A percentile compares a stretch with the other conserved stretches of the same genome.
These are phyloP conservation scores for Citrullus colocynthis DNA, from an alignment of 306 rosid species.

Conservation along the genomic window DNA sequence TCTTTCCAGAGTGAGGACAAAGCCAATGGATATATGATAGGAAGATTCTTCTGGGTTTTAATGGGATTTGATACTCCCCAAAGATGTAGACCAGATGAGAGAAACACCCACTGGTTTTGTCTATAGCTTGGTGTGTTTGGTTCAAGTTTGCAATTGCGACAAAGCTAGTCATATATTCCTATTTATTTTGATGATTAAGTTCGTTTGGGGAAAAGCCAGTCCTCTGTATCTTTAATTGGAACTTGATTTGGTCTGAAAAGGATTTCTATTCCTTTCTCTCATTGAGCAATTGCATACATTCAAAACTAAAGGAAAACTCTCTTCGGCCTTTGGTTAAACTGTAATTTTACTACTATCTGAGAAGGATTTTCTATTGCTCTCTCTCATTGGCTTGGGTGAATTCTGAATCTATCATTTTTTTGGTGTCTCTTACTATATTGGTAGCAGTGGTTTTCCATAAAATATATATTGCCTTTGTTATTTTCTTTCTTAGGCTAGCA, in stretches of 20 bases:
- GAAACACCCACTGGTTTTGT: not conserved
- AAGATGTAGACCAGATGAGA: not conserved
- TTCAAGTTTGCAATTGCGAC: not conserved
- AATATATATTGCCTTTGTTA: slow-evolving; percentile 4
- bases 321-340: not conserved
- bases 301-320: not conserved
- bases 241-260: not conserved
- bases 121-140: not conserved
- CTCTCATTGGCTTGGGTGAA: not conserved
- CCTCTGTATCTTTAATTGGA: not conserved
- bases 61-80: not conserved
- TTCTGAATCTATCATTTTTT: not conserved
- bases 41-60: not conserved
- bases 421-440: not conserved
- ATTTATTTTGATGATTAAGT: not conserved
- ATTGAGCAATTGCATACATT: not conserved
- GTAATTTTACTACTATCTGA: not conserved
- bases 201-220: not conserved
- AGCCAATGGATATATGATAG: not conserved
- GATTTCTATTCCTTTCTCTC: not conserved
- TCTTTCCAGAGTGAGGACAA: not conserved
- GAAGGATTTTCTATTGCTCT: not conserved
- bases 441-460: not conserved
- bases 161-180: not conserved
- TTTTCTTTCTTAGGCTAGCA: slow-evolving; percentile 59